These are phyloP conservation scores for Yamadazyma akitaensis DNA, from an alignment of 805 yeast genomes.

Conservation along the genomic window DNA sequence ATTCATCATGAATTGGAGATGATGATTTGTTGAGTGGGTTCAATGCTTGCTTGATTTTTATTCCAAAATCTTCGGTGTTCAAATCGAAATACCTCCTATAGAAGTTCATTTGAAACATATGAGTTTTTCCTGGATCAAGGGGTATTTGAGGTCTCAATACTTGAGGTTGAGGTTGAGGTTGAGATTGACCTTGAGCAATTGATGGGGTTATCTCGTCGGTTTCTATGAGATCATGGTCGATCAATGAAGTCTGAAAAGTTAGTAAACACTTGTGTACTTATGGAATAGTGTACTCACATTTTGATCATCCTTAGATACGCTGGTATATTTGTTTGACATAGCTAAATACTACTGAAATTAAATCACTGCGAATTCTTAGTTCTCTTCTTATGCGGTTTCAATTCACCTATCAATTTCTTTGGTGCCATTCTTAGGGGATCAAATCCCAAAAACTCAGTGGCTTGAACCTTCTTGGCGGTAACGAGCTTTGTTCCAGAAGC, in stretches of 20 bases:
- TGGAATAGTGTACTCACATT: neutral
- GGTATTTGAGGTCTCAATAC: constrained; percentile 28
- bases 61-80: constrained; percentile 58
- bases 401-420: constrained; percentile 1
- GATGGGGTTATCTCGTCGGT: constrained; percentile 4
- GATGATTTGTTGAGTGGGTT: constrained; percentile 44
- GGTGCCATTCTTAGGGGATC: constrained; percentile 11
- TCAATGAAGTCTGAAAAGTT: constrained; percentile 4
- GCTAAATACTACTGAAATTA: neutral
- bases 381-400: neutral
- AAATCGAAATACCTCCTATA: constrained; percentile 69
- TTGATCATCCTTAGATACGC: neutral
- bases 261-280: neutral
- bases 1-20: constrained; percentile 18
- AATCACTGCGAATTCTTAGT: constrained; percentile 1
- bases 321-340: constrained; percentile 5
- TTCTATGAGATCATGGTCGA: constrained; percentile 13
- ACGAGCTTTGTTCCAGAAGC: constrained; percentile 2
- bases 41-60: constrained; percentile 51
- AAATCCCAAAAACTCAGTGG: constrained; percentile 12
- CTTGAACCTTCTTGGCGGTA: constrained; percentile 7
- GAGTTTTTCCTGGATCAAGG: constrained; percentile 21
- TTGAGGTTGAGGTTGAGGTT: constrained; percentile 10
- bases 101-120: constrained; percentile 53
- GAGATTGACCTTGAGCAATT: neutral